Base-by-base conservation (phyloP, 1,284 basidiomycete genomes). In the Sutorius eximius region DNA sequence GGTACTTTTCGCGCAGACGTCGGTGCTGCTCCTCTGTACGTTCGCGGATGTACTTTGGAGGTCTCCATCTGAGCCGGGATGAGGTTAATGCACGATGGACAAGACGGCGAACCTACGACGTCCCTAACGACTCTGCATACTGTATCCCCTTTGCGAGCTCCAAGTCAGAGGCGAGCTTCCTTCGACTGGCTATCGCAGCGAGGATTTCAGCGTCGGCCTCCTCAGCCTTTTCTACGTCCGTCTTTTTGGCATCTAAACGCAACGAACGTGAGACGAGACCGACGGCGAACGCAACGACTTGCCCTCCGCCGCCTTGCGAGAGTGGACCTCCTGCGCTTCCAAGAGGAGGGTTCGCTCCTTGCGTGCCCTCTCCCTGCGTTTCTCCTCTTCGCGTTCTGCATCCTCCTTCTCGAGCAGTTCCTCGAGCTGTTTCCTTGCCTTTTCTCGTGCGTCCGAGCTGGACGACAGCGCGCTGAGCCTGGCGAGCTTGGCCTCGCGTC, bases 141-240 rank as follows among this genome's bases (percentile, higher is more conserved):
- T 83, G 81, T 52, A 97, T 95, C 12, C 95, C 97, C 67, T 93
- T 87, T 2, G 97, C 96, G 30, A 99, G 74, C 70, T 99, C 97
- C 65, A 93, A 76, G 59, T 95, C 95, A 13, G 93, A 92, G 0
- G 91, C 93, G 3, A 99, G 83, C 70, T 96, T 97, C 69, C 91
- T 83, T 61, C 91, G 81, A 57, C 91, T 91, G 38, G 93, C 91
- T 65, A 98, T 94, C 12, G 95, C 95, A 49, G 91, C 90, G 6
- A 99, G 75, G 53, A 99, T 91, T 64, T 91, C 89, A 9, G 89
- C 91, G 70, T 99, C 96, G 51, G 82, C 87, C 70, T 98, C 97
- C 44, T 89, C 88, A 11, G 82, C 86, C 67, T 89, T 90, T 71
- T 99, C 87, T 9, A 82, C 82, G 5, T 84, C 87, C 2, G 88